Base-by-base conservation (phyloP, 2,329 filamentous ascomycete species). In the Colletotrichum lentis region DNA sequence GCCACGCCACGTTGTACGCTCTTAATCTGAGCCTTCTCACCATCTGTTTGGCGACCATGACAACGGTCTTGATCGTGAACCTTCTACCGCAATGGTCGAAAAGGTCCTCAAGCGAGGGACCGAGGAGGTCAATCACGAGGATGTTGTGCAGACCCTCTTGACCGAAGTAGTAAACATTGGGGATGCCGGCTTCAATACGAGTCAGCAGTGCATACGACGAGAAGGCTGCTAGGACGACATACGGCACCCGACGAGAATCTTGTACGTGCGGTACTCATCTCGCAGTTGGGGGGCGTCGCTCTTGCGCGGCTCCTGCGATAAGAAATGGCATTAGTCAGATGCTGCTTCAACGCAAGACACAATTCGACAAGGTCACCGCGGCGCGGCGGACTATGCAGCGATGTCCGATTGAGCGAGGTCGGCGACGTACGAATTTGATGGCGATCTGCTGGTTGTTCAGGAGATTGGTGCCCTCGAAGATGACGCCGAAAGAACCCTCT, bases 31-130 rank as follows among this genome's bases (percentile, higher is more conserved):
- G 6, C 37, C 18, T 52, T 81, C 84, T 62, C 79, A 94, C 91
- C 96, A 98, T 98, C 80, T 99, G 95, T 83, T 98, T 98, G 52
- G 96, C 95, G 65, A 98, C 94, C 96, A 98, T 97, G 70, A 98
- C 94, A 14, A 97, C 95, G 0, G 96, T 99, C 87, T 99, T 98
- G 79, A 95, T 94, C 7, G 92, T 90, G 82, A 99, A 99, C 73
- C 94, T 90, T 74, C 95, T 88, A 77, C 96, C 96, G 84, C 95
- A 99, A 81, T 97, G 94, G 78, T 99, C 95, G 78, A 99, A 99
- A 22, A 99, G 87, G 77, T 99, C 95, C 79, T 99, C 95, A 69
- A 99, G 86, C 71, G 94, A 97, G 60, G 95, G 95, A 18, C 95
- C 95, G 31, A 99, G 90, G 49, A 99, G 86, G 81, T 99, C 95